Conservation (phyloP, 169 alveolate species). For the Eimeria necatrix region DNA sequence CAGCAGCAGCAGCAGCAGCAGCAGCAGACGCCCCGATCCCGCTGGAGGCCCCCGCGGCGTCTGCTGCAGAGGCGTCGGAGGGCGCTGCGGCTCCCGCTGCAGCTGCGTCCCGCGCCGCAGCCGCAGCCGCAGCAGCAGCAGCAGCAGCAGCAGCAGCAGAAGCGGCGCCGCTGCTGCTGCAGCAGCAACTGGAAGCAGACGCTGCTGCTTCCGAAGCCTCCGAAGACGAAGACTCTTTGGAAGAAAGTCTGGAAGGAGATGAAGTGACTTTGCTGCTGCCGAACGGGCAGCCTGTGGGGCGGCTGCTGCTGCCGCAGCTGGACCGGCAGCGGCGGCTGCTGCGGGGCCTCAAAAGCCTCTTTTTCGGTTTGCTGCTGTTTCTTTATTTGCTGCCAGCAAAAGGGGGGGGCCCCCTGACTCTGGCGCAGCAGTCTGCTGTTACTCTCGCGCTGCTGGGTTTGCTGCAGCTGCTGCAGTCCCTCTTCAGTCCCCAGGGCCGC, state of each 20-base stretch:
- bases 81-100: too few species aligned
- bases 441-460: background rate
- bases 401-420: background rate
- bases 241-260: background rate
- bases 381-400: background rate
- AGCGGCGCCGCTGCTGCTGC: slow-evolving; percentile 2
- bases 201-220: background rate
- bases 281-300: background rate
- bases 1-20: slow-evolving; percentile 21
- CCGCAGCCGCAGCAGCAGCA: background rate
- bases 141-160: background rate
- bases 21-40: too few species aligned
- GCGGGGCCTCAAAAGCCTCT: background rate
- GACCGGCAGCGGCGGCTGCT: background rate
- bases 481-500: background rate
- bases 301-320: background rate
- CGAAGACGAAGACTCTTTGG: background rate
- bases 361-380: background rate
- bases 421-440: background rate
- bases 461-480: background rate
- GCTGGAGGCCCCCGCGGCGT: too few species aligned
- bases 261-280: background rate
- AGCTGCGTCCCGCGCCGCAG: too few species aligned
- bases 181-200: background rate
- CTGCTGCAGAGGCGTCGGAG: too few species aligned